Percentiles rank a stretch among this genome's conserved stretches.
Evolutionary conservation across 768 basidiomycete species (phyloP).

Genomic region (Sporobolomyces roseus): DNA sequence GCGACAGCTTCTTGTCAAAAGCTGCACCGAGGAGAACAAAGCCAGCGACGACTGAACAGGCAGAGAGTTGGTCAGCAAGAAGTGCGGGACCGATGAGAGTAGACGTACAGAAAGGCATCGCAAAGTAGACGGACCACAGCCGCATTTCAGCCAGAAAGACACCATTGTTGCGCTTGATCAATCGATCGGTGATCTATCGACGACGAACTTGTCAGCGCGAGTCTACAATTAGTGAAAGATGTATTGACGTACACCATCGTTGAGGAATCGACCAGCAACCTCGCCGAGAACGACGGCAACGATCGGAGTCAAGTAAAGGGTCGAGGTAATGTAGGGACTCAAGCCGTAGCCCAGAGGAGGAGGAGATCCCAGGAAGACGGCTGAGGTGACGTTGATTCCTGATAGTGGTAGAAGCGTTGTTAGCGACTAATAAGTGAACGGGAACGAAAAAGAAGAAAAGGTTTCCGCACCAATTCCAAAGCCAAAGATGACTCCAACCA

Average conservation of each 20-base stretch:
- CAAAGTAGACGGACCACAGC: constrained; percentile 61
- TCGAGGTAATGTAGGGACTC: constrained; percentile 55
- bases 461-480: constrained; percentile 62
- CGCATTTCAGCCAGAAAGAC: constrained; percentile 58
- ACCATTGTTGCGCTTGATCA: constrained; percentile 56
- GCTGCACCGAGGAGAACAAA: constrained; percentile 56
- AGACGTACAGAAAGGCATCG: constrained; percentile 54
- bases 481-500: constrained; percentile 59
- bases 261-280: constrained; percentile 56
- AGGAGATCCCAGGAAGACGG: constrained; percentile 61
- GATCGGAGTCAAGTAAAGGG: constrained; percentile 45
- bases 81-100: neutral
- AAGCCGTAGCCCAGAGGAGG: constrained; percentile 57
- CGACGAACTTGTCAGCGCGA: neutral
- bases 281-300: constrained; percentile 59
- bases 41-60: constrained; percentile 54
- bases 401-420: neutral
- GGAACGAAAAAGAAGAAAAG: too few species aligned
- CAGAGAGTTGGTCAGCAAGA: neutral
- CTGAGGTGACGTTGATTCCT: constrained; percentile 60
- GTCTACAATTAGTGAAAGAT: neutral
- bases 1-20: constrained; percentile 37
- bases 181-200: constrained; percentile 53
- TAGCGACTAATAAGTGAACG: too few species aligned
- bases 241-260: constrained; percentile 55